A percentile compares a stretch with the other conserved stretches of the same genome.
Conservation (phyloP, 169 alveolate genomes). For the Theileria annulata region DNA sequence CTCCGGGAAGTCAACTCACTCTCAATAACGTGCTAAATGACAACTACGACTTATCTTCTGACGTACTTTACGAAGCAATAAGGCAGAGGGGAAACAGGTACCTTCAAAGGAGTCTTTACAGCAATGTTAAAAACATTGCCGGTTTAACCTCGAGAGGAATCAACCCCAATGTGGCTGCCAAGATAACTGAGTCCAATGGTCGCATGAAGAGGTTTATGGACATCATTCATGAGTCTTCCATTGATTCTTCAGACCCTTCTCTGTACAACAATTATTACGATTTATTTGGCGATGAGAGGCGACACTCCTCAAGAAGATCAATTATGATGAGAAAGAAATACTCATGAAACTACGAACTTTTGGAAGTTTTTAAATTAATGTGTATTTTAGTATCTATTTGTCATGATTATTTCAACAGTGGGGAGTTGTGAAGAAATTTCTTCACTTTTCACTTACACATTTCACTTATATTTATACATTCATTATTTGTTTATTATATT, state of each 20-base stretch:
- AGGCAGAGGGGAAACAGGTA: conserved; percentile 62
- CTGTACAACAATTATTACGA: conserved; percentile 20
- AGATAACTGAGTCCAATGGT: conserved; percentile 27
- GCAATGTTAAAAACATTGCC: conserved; percentile 12
- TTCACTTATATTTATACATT: not conserved
- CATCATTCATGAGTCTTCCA: conserved; percentile 48
- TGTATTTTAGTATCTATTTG: not conserved
- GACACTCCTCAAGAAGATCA: conserved; percentile 43
- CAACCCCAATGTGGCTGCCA: conserved; percentile 42
- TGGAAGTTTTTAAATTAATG: not conserved
- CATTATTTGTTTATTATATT: not conserved
- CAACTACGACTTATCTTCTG: conserved; percentile 54
- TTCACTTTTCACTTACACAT: conserved; percentile 1
- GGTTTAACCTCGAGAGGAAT: conserved; percentile 13
- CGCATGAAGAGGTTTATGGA: conserved; percentile 49
- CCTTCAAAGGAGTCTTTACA: conserved; percentile 58
- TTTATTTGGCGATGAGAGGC: conserved; percentile 46
- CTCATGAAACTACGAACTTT: not conserved
- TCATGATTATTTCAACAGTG: conserved; percentile 6
- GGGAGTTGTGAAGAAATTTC: conserved; percentile 18
- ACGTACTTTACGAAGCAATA: conserved; percentile 64
- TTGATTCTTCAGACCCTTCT: conserved; percentile 27
- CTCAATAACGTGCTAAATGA: conserved; percentile 1
- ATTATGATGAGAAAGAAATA: conserved; percentile 39
- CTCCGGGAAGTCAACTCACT: not conserved